Evolutionary conservation across 345 rosid genomes (phyloP).

Genomic region (Eucalyptus caleyi): DNA sequence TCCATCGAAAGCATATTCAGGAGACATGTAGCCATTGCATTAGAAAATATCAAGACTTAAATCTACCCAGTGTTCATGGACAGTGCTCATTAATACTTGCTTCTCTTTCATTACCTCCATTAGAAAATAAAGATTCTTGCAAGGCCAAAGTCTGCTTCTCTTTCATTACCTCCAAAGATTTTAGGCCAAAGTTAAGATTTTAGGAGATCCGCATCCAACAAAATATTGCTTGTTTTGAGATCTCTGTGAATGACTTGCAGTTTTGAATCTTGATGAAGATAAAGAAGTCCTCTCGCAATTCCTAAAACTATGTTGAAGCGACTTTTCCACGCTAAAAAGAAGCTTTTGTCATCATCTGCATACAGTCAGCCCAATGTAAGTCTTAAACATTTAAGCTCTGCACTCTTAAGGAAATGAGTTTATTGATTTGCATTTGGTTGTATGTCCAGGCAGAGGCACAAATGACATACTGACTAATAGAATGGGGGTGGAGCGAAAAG

Average conservation of each 20-base stretch:
- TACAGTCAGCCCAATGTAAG: not conserved
- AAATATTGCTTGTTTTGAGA: not conserved
- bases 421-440: too few species aligned
- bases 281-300: not conserved
- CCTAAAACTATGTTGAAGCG: not conserved
- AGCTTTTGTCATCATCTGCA: not conserved
- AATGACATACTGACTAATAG: too few species aligned
- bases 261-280: not conserved
- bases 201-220: not conserved
- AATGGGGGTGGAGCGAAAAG: not conserved
- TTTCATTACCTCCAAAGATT: too few species aligned
- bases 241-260: not conserved
- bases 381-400: not conserved
- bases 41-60: not conserved
- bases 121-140: not conserved
- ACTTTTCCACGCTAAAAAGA: not conserved
- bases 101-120: not conserved
- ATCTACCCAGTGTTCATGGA: not conserved
- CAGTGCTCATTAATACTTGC: not conserved
- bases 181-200: too few species aligned
- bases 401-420: too few species aligned
- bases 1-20: constrained; percentile 17
- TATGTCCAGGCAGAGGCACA: too few species aligned
- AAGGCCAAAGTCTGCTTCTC: not conserved
- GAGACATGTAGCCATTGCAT: not conserved